Percentiles rank a stretch among this genome's conserved stretches.
These are phyloP conservation scores for Starmerella kuoi DNA, from an alignment of 805 yeast genomes.

Conservation along the genomic window DNA sequence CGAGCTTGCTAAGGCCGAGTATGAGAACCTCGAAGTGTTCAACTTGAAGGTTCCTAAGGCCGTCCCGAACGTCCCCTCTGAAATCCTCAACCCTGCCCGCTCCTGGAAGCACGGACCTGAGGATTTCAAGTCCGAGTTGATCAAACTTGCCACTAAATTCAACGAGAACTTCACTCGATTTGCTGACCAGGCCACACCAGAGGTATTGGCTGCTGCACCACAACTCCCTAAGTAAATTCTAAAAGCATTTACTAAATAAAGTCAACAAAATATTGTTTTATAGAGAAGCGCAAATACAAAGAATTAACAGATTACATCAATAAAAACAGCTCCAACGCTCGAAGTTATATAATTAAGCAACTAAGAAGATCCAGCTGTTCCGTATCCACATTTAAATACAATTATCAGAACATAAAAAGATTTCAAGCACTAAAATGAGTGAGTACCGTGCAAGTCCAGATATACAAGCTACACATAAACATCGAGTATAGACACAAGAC, in stretches of 20 bases:
- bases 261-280: too few species aligned
- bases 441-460: too few species aligned
- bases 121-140: constrained; percentile 44
- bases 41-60: constrained; percentile 76
- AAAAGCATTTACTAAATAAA: too few species aligned
- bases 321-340: too few species aligned
- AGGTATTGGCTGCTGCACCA: constrained; percentile 92
- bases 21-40: constrained; percentile 75
- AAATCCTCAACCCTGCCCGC: constrained; percentile 73
- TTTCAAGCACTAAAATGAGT: too few species aligned
- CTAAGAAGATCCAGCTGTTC: too few species aligned
- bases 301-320: background rate
- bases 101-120: constrained; percentile 57
- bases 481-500: too few species aligned
- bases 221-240: constrained; percentile 27
- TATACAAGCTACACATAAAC: too few species aligned
- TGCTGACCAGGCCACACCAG: constrained; percentile 66
- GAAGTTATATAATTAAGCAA: too few species aligned
- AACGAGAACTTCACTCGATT: constrained; percentile 79
- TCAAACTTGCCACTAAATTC: constrained; percentile 61
- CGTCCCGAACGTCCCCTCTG: constrained; percentile 71
- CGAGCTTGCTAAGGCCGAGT: constrained; percentile 63
- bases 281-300: background rate
- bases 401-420: too few species aligned
- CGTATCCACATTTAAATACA: too few species aligned